Evolutionary conservation across 2,329 filamentous ascomycete species (phyloP).

Genomic region (Phyllosticta citriasiana): DNA sequence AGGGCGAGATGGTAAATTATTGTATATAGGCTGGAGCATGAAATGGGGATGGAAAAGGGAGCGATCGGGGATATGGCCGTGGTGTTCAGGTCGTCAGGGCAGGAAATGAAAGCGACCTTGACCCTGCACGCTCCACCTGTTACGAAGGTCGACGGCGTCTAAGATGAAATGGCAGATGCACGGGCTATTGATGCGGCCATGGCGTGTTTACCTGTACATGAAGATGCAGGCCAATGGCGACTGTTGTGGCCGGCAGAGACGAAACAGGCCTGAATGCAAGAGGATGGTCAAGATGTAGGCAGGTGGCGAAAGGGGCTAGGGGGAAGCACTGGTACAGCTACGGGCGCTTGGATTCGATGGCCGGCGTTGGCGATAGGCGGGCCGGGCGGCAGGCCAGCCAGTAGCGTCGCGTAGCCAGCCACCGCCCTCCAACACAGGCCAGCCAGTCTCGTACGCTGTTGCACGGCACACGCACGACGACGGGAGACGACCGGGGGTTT

Average conservation of each 20-base stretch:
- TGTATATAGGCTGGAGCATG: neutral
- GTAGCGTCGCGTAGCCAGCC: neutral
- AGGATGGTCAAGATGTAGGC: too few relatives aligned
- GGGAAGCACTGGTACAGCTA: neutral
- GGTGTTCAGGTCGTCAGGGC: neutral
- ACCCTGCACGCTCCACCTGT: neutral
- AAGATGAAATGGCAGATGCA: neutral
- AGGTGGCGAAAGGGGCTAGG: neutral
- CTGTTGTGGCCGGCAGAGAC: neutral
- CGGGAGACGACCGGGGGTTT: neutral
- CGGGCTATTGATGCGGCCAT: neutral
- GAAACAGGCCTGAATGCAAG: neutral
- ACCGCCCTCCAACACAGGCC: neutral
- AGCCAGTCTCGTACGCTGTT: neutral
- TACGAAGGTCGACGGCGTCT: neutral
- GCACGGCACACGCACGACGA: neutral
- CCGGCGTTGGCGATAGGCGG: neutral
- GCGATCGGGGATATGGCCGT: neutral
- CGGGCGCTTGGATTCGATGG: neutral
- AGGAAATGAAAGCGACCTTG: neutral
- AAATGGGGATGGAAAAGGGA: neutral
- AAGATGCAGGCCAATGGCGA: neutral
- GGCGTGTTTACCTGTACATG: neutral
- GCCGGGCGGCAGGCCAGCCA: neutral
- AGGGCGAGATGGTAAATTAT: neutral